These are phyloP conservation scores for Capsicum baccatum DNA, from an alignment of 257 asterid species.

Conservation along the genomic window DNA sequence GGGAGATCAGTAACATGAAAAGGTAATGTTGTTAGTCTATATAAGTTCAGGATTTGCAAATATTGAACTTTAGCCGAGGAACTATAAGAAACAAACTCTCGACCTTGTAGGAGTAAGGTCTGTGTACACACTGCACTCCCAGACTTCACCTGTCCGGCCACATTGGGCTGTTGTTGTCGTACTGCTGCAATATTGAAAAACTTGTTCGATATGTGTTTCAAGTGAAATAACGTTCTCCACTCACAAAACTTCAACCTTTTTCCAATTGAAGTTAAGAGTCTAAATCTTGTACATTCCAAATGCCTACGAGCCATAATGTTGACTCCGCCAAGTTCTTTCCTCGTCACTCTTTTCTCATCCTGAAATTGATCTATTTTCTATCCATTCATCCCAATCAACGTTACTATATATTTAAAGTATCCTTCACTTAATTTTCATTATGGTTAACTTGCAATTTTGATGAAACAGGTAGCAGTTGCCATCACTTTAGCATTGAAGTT, in stretches of 20 bases:
- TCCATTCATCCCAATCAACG: not conserved
- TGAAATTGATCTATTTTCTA: not conserved
- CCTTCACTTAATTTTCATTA: not conserved
- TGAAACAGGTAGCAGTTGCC: slow-evolving; percentile 63
- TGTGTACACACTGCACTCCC: too few species aligned
- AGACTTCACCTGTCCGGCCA: too few species aligned
- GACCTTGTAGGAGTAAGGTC: too few species aligned
- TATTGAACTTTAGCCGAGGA: not conserved
- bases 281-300: not conserved
- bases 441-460: not conserved
- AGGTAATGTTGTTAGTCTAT: not conserved
- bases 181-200: not conserved
- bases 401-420: not conserved
- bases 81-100: too few species aligned
- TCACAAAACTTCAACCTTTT: not conserved
- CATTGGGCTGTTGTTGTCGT: too few species aligned
- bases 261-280: too few species aligned
- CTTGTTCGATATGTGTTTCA: not conserved
- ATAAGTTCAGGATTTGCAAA: not conserved
- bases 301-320: too few species aligned
- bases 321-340: not conserved
- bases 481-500: slow-evolving; percentile 68
- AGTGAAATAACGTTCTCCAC: not conserved
- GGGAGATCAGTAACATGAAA: not conserved
- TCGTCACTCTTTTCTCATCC: not conserved